Base-by-base conservation (phyloP, 2,329 filamentous ascomycete genomes). In the Myriosclerotinia curreyana region DNA sequence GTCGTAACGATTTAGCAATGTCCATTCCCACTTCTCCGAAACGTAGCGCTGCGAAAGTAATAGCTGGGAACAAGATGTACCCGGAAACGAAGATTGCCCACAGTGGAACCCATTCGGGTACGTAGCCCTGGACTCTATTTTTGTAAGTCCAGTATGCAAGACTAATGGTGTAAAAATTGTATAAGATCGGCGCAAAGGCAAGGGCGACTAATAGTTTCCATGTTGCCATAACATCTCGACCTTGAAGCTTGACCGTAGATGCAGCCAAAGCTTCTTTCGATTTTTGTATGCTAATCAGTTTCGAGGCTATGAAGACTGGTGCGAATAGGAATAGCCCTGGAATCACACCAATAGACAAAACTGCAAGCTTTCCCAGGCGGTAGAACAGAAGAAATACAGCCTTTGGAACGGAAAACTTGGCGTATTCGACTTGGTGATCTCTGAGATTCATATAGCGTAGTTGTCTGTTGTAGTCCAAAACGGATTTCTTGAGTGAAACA, bases 11-110 rank as follows among this genome's bases (percentile, higher is more conserved):
- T 78, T 98, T 99, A 79, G 95, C 81, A 64, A 99, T 97, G 74
- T 99, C 95, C 92, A 99, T 97, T 60, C 94, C 95, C n/a, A 96
- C 89, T 78, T 99, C 95, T 54, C 95, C 95, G 69, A 98, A 96
- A 14, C 95, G 89, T 60, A 99, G 86, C 8, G 95, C 92, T 5
- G 92, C 93, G 76, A 96, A 97, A 0, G 93, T 97, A 71, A 97
- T 89, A 31, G 87, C 84, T 7, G 93, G 90, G 80, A 96, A 96
- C 69, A 96, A 79, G 55, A 91, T 81, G 79, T 91, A 88, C 58
- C 92, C 90, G 48, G 86, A 84, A 12, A 91, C 75, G 68, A 93
- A 86, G 14, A 96, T 84, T 28, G 86, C 75, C 86, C 89, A 96
- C 64, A 93, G 83, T 0, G 93, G 91, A 40, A 96, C 84, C 81